Evolutionary conservation across 2,329 filamentous ascomycete species (phyloP).

Genomic region (Ophiostoma australiae): DNA sequence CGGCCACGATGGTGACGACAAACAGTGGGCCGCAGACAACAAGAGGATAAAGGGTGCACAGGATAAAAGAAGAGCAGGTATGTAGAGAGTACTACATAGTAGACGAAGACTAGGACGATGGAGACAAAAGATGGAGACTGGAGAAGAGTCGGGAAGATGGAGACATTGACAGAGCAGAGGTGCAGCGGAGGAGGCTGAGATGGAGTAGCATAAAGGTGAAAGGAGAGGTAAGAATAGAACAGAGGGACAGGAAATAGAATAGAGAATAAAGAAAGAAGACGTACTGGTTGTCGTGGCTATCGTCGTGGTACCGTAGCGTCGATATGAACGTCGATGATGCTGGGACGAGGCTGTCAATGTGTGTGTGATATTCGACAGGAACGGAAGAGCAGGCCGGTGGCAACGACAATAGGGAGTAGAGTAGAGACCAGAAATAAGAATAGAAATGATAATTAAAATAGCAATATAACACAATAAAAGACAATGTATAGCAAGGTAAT

Average conservation of each 20-base stretch:
- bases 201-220: neutral
- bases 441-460: neutral
- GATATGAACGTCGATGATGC: neutral
- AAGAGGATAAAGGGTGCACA: neutral
- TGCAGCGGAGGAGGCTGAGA: neutral
- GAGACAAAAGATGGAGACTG: neutral
- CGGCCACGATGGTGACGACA: neutral
- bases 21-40: neutral
- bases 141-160: neutral
- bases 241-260: neutral
- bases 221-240: neutral
- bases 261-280: neutral
- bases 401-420: neutral
- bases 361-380: neutral
- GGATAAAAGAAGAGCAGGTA: neutral
- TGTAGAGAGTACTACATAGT: neutral
- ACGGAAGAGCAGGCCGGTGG: neutral
- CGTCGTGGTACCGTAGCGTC: neutral
- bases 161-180: neutral
- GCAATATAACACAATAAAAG: neutral
- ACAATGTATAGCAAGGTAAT: neutral
- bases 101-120: neutral
- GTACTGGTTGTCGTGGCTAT: neutral
- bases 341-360: neutral
- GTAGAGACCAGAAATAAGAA: neutral